Conservation (phyloP, 805 yeast genomes). For the Saccharomycopsis schoenii region DNA sequence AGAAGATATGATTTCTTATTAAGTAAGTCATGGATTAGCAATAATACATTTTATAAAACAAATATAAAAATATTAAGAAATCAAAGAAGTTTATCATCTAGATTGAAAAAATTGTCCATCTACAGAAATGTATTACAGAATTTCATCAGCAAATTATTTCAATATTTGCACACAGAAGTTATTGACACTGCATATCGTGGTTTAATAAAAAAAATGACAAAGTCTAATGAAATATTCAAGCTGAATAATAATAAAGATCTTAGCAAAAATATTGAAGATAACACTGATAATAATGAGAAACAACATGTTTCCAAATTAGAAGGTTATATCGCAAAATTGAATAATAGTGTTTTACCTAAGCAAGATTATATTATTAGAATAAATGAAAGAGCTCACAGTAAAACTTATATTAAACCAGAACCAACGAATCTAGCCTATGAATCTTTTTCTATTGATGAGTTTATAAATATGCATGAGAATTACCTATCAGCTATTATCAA, state of each 20-base stretch:
- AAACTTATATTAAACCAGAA: constrained; percentile 4
- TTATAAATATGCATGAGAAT: constrained; percentile 29
- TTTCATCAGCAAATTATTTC: constrained; percentile 32
- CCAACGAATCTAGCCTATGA: constrained; percentile 17
- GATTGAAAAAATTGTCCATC: constrained; percentile 27
- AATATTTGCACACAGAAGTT: constrained; percentile 36
- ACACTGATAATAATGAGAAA: constrained; percentile 19
- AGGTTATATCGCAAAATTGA: constrained; percentile 18
- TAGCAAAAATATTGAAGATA: constrained; percentile 14
- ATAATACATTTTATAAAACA: constrained; percentile 12
- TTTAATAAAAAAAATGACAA: constrained; percentile 20
- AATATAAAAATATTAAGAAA: constrained; percentile 21
- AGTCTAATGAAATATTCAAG: constrained; percentile 16
- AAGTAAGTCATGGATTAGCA: constrained; percentile 36
- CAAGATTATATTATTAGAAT: constrained; percentile 19
- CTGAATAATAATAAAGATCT: constrained; percentile 1
- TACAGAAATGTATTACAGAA: constrained; percentile 32
- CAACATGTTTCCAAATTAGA: constrained; percentile 13
- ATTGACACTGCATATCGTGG: constrained; percentile 31
- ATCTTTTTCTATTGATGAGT: constrained; percentile 40
- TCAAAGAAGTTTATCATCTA: constrained; percentile 24
- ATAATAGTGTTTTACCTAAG: constrained; percentile 26
- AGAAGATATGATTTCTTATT: constrained; percentile 50
- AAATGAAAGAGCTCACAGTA: constrained; percentile 5
- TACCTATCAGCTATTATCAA: constrained; percentile 29